Percentiles rank a stretch among this genome's conserved stretches.
Conservation (phyloP, 139 green algal genomes). For the Gonium pectorale region DNA sequence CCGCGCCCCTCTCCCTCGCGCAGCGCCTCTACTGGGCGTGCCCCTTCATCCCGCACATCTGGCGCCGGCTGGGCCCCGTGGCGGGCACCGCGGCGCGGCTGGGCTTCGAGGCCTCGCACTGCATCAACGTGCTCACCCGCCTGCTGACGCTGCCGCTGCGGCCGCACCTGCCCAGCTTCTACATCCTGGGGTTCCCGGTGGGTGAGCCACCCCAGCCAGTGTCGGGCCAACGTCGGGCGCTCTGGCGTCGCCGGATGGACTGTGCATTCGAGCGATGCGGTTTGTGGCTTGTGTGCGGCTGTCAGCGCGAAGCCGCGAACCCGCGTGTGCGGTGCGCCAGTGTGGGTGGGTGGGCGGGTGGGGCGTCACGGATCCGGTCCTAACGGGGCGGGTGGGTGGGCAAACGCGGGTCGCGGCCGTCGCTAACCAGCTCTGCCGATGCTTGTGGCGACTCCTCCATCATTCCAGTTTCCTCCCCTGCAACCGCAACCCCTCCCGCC, state of each 20-base stretch:
- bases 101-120: constrained; percentile 78
- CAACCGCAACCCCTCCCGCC: too few species aligned
- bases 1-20: neutral
- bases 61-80: constrained; percentile 47
- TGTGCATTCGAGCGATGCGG: too few species aligned
- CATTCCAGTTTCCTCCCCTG: too few species aligned
- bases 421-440: too few species aligned
- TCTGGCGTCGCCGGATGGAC: too few species aligned
- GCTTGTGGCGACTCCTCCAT: too few species aligned
- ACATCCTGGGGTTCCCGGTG: constrained; percentile 85
- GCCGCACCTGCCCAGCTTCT: constrained; percentile 77
- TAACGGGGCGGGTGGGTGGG: neutral
- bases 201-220: too few species aligned
- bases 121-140: constrained; percentile 69
- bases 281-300: too few species aligned
- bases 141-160: constrained; percentile 83
- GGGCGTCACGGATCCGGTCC: neutral
- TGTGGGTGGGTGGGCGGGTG: neutral
- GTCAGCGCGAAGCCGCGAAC: neutral
- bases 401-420: too few species aligned
- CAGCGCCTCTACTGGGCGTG: constrained; percentile 75
- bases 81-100: constrained; percentile 45
- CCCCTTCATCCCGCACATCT: constrained; percentile 79
- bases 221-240: too few species aligned
- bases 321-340: neutral